These are phyloP conservation scores for Allomyces macrogynus DNA, from an alignment of 192 early-diverging fungal species.

Conservation along the genomic window DNA sequence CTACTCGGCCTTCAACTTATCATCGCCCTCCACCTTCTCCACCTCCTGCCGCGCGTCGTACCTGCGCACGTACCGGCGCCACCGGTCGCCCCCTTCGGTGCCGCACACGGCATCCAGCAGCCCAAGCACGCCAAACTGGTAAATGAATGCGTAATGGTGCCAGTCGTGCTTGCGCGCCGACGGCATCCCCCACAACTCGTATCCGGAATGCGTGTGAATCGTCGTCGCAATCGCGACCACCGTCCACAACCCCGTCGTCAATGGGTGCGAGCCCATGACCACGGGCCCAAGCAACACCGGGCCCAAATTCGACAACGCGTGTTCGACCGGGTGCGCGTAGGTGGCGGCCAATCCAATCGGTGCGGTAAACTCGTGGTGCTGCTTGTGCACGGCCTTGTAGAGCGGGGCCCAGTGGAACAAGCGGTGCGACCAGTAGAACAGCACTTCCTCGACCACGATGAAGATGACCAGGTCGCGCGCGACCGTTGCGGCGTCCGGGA, in stretches of 20 bases:
- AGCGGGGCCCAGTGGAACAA: slow-evolving; percentile 1
- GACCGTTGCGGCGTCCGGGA: not conserved
- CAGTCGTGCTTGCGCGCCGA: slow-evolving; percentile 1
- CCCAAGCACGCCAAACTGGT: slow-evolving; percentile 3
- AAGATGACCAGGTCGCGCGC: not conserved
- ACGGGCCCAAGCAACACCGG: slow-evolving; percentile 1
- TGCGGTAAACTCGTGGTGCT: slow-evolving; percentile 6
- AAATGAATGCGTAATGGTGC: slow-evolving; percentile 4
- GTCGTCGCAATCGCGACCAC: not conserved
- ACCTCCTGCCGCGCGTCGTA: not conserved
- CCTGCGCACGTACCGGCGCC: not conserved
- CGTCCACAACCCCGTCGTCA: not conserved
- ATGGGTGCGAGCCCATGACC: not conserved
- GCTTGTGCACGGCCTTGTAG: slow-evolving; percentile 4
- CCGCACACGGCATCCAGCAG: slow-evolving; percentile 1
- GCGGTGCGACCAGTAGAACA: slow-evolving; percentile 6
- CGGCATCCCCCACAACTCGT: slow-evolving; percentile 2
- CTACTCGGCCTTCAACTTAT: too few species aligned
- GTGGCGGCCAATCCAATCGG: slow-evolving; percentile 4
- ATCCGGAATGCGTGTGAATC: slow-evolving; percentile 4
- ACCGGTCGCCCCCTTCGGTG: not conserved
- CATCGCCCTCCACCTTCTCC: too few species aligned
- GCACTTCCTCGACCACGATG: slow-evolving; percentile 1
- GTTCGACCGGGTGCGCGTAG: slow-evolving; percentile 6
- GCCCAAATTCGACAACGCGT: slow-evolving; percentile 2